Conservation (phyloP, 805 yeast species). For the Candida insectorum region DNA sequence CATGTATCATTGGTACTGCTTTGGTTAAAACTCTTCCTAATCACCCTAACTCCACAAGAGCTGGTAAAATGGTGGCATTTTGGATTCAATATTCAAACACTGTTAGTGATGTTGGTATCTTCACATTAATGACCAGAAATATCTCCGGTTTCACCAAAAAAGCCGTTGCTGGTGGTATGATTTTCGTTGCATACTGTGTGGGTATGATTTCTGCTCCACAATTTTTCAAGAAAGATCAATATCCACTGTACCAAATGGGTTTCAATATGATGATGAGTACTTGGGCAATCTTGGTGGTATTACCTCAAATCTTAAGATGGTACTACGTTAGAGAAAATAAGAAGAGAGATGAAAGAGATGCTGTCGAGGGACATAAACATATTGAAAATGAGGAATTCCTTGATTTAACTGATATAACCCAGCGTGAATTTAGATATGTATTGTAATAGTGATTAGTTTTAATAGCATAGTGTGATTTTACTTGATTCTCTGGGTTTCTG, state of each 20-base stretch:
- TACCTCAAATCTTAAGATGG: constrained; percentile 3
- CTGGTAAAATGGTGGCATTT: constrained; percentile 3
- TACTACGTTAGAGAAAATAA: constrained; percentile 2
- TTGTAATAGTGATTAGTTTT: too few species aligned
- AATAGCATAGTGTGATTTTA: too few species aligned
- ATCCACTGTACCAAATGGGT: constrained; percentile 1
- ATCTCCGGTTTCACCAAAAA: constrained; percentile 5
- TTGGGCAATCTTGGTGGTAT: constrained; percentile 3
- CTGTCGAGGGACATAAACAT: background rate
- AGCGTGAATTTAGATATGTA: constrained; percentile 3
- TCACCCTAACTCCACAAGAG: constrained; percentile 3
- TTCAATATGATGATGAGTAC: constrained; percentile 3
- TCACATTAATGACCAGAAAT: constrained; percentile 4
- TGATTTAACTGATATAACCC: constrained; percentile 5
- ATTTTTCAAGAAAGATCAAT: constrained; percentile 2
- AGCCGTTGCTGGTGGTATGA: constrained; percentile 2
- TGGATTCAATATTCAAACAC: constrained; percentile 4
- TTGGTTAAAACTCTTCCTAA: constrained; percentile 3
- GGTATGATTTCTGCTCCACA: constrained; percentile 6
- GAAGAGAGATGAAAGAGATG: constrained; percentile 1
- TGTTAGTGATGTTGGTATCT: constrained; percentile 3
- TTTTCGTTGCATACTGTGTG: constrained; percentile 3
- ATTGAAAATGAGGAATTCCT: constrained; percentile 6
- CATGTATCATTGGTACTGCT: constrained; percentile 1
- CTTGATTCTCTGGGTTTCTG: too few species aligned